A percentile compares a stretch with the other conserved stretches of the same genome.
Conservation (phyloP, 2,329 filamentous ascomycete species). For the Stemphylium lycopersici region DNA sequence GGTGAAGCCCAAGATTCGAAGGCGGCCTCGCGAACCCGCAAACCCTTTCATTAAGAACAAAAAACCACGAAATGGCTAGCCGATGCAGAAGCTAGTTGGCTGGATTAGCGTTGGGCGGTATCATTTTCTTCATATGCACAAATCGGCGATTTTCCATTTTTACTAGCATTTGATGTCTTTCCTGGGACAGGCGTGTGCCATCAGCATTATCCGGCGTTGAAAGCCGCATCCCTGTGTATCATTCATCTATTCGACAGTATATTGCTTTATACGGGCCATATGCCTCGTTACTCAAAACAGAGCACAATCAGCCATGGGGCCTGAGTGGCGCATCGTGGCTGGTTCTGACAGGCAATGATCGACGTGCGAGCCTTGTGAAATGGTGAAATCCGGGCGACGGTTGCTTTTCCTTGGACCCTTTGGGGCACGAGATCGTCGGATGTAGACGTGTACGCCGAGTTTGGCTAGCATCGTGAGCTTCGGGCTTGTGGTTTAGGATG, state of each 20-base stretch:
- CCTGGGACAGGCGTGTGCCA: neutral
- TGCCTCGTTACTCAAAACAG: constrained; percentile 7
- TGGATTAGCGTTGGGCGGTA: neutral
- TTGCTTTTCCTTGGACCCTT: neutral
- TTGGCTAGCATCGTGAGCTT: constrained; percentile 1
- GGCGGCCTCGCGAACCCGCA: constrained; percentile 30
- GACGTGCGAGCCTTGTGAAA: constrained; percentile 12
- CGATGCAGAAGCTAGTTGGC: neutral
- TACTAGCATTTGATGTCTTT: constrained; percentile 3
- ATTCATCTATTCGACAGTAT: constrained; percentile 5
- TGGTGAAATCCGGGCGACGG: constrained; percentile 1
- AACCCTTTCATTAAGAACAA: constrained; percentile 38
- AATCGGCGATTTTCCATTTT: neutral
- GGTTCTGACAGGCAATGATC: constrained; percentile 23
- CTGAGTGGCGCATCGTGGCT: constrained; percentile 18
- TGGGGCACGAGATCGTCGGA: neutral
- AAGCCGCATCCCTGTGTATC: constrained; percentile 2
- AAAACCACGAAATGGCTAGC: constrained; percentile 36
- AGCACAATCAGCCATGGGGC: constrained; percentile 16
- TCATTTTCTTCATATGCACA: constrained; percentile 12
- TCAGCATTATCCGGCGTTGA: constrained; percentile 15
- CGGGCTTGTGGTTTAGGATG: constrained; percentile 1
- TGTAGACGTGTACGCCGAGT: neutral
- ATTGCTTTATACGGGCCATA: constrained; percentile 13
- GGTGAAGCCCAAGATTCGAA: constrained; percentile 41